These are phyloP conservation scores for Myxozyma melibiosi DNA, from an alignment of 805 yeast genomes.

Conservation along the genomic window DNA sequence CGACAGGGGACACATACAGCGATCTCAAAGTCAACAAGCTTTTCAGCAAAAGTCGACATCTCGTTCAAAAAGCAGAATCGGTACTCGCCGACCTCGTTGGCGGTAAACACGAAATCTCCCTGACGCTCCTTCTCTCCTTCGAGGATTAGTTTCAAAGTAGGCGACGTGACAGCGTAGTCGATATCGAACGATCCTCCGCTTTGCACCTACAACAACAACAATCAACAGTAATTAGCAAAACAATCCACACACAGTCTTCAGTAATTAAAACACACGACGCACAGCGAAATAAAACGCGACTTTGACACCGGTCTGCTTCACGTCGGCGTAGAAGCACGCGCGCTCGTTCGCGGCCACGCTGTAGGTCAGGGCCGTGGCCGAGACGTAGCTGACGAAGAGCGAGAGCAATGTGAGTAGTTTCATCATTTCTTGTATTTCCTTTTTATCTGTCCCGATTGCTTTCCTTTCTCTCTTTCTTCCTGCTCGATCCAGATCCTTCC, in stretches of 20 bases:
- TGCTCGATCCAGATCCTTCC: too few relatives aligned
- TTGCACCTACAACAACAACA: conserved; percentile 47
- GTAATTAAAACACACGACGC: neutral
- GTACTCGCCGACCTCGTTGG: conserved; percentile 73
- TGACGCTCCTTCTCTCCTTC: conserved; percentile 66
- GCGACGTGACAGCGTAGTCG: conserved; percentile 62
- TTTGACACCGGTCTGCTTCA: conserved; percentile 58
- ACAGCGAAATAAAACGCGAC: conserved; percentile 79
- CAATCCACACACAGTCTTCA: neutral
- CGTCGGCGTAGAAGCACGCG: conserved; percentile 71
- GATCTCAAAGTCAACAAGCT: conserved; percentile 82
- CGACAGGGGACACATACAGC: conserved; percentile 44
- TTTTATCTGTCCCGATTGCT: neutral
- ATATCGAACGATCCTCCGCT: conserved; percentile 79
- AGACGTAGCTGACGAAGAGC: conserved; percentile 8
- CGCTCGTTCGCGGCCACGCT: conserved; percentile 73
- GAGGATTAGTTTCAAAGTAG: conserved; percentile 56
- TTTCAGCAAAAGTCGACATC: conserved; percentile 79
- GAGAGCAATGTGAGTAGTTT: conserved; percentile 1
- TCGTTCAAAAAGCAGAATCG: conserved; percentile 83
- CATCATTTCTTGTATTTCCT: neutral
- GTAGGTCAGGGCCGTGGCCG: conserved; percentile 59
- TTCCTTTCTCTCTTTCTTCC: neutral
- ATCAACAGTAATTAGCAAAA: neutral
- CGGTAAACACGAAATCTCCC: conserved; percentile 76